A percentile compares a stretch with the other conserved stretches of the same genome.
phyloP scores from a whole-genome alignment of 768 basidiomycete species.

The Leccinum uliginosum region DNA sequence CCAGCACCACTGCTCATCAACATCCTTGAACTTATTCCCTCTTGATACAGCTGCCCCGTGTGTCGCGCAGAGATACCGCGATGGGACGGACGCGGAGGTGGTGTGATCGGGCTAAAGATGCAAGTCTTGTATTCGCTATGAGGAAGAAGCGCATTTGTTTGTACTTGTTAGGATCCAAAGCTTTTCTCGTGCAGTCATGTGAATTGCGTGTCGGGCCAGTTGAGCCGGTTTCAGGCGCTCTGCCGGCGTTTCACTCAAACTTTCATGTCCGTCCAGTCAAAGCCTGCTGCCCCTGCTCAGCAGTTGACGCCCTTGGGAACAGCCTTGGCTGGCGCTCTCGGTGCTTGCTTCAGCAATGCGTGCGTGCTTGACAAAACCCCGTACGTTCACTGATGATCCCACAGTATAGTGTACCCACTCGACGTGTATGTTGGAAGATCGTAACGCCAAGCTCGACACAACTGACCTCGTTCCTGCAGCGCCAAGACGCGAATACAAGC shows the following conservation, averaged over 20 bases:
- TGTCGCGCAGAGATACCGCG: constrained; percentile 62
- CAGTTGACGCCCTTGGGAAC: constrained; percentile 81
- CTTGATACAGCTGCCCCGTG: constrained; percentile 53
- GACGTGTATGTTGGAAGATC: constrained; percentile 69
- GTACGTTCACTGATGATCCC: neutral
- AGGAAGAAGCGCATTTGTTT: constrained; percentile 6
- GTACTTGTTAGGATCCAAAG: constrained; percentile 20
- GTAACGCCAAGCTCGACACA: neutral
- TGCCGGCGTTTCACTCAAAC: neutral
- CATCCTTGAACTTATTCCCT: neutral
- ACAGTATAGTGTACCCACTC: constrained; percentile 87
- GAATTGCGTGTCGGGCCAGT: constrained; percentile 1
- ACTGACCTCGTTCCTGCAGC: constrained; percentile 37
- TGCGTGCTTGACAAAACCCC: constrained; percentile 39
- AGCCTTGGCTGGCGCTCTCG: constrained; percentile 89
- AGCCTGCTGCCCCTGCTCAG: constrained; percentile 54
- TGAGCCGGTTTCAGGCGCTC: neutral
- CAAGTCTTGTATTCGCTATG: constrained; percentile 28
- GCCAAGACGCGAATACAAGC: constrained; percentile 96
- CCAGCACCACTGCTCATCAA: neutral
- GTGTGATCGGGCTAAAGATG: constrained; percentile 58
- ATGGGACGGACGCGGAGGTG: constrained; percentile 70
- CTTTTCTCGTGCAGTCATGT: constrained; percentile 3
- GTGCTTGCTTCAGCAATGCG: constrained; percentile 92
- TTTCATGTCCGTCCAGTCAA: constrained; percentile 37